Percentiles rank a stretch among this genome's conserved stretches.
These are phyloP conservation scores for Trichoderma virens DNA, from an alignment of 495 filamentous ascomycete genomes.

Conservation along the genomic window DNA sequence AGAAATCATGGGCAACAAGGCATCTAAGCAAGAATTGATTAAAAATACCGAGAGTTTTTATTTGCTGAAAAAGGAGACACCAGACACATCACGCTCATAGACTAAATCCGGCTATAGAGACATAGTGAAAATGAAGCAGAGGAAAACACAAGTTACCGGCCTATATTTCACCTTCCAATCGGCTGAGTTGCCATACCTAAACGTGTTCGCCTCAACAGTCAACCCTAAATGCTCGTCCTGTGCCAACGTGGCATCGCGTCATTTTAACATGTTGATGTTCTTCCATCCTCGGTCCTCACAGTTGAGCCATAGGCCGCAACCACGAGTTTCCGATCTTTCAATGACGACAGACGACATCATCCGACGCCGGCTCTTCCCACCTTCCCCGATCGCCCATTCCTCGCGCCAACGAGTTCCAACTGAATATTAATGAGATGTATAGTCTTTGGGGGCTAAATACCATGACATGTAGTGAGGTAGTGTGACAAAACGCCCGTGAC, in stretches of 20 bases:
- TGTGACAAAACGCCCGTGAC: conserved; percentile 34
- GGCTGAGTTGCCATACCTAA: background rate
- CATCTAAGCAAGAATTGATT: background rate
- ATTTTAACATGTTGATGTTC: background rate
- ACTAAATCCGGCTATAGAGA: conserved; percentile 5
- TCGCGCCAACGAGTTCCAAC: conserved; percentile 4
- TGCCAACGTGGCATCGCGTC: conserved; percentile 4
- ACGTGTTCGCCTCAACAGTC: background rate
- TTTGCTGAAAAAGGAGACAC: conserved; percentile 1
- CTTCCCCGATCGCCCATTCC: background rate
- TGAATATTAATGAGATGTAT: conserved; percentile 6
- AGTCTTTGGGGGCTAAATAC: background rate
- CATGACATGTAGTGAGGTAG: conserved; percentile 8
- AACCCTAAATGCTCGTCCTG: background rate
- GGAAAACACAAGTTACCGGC: conserved; percentile 4
- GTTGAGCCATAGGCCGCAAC: background rate
- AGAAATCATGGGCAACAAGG: background rate
- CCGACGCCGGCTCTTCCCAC: background rate
- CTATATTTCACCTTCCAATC: conserved; percentile 7
- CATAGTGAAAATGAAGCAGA: background rate
- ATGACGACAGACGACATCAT: background rate
- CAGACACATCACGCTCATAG: conserved; percentile 3
- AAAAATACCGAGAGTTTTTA: background rate
- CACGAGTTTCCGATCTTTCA: background rate
- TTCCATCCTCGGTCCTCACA: background rate